Evolutionary conservation across 2,329 filamentous ascomycete species (phyloP).

Genomic region (Fusarium cicatricum): DNA sequence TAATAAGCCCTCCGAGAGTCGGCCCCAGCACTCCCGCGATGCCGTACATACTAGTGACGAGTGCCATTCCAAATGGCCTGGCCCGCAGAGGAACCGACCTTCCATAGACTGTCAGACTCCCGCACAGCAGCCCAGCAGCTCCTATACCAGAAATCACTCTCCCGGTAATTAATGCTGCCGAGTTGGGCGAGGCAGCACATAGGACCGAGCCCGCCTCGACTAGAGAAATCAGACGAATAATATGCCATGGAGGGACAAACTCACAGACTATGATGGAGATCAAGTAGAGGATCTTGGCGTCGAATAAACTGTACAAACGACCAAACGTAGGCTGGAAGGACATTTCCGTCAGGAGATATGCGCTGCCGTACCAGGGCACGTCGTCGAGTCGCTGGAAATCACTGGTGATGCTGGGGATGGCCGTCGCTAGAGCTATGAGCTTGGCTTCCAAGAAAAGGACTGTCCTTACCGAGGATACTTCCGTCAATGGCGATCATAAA

Average conservation of each 20-base stretch:
- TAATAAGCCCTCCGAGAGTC: constrained; percentile 42
- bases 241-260: background rate
- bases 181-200: constrained; percentile 44
- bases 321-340: constrained; percentile 10
- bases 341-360: constrained; percentile 11
- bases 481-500: constrained; percentile 20
- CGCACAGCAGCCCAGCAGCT: constrained; percentile 45
- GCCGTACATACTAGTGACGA: constrained; percentile 40
- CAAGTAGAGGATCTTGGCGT: constrained; percentile 5
- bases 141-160: constrained; percentile 58
- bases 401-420: constrained; percentile 4
- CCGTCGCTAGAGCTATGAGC: background rate
- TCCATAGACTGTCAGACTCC: constrained; percentile 4
- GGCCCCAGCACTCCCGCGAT: constrained; percentile 41
- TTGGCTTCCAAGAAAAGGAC: no score
- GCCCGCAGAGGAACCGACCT: constrained; percentile 46
- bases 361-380: constrained; percentile 8
- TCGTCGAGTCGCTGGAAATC: constrained; percentile 8
- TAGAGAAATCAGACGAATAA: constrained; percentile 45
- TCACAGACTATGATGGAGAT: constrained; percentile 7
- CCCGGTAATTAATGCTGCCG: constrained; percentile 24
- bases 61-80: constrained; percentile 37
- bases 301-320: constrained; percentile 6
- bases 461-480: constrained; percentile 10
- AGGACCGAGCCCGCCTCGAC: constrained; percentile 62